A percentile compares a stretch with the other conserved stretches of the same genome.
phyloP scores from a whole-genome alignment of 176 grass and related monocot species.

The Puya raimondii region DNA sequence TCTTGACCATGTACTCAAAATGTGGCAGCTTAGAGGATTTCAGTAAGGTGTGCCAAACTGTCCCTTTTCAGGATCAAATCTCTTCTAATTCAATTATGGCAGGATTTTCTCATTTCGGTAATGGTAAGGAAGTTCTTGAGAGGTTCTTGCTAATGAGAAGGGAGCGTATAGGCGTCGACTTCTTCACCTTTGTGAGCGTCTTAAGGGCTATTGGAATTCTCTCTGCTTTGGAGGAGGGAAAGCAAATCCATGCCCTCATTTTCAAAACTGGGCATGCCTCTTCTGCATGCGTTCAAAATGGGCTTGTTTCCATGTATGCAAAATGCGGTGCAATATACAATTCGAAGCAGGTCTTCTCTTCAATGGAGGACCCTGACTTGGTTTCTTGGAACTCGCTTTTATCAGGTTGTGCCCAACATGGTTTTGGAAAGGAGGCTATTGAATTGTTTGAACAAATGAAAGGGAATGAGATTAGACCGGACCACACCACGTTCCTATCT shows the following conservation, averaged over 20 bases:
- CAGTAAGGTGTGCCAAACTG: neutral
- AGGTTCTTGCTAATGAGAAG: conserved; percentile 30
- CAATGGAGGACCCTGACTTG: conserved; percentile 12
- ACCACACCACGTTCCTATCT: conserved; percentile 30
- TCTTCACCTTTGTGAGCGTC: conserved; percentile 29
- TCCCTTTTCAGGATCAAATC: conserved; percentile 22
- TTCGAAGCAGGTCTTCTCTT: conserved; percentile 16
- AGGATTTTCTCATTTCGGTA: conserved; percentile 22
- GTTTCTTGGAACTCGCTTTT: conserved; percentile 37
- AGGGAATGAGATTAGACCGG: conserved; percentile 10
- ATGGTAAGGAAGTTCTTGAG: conserved; percentile 18
- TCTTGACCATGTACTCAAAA: conserved; percentile 31
- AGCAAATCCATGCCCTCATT: conserved; percentile 28
- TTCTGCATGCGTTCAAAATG: conserved; percentile 19
- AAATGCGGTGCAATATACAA: conserved; percentile 27
- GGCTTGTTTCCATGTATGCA: conserved; percentile 23
- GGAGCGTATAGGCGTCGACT: neutral
- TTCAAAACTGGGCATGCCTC: conserved; percentile 18
- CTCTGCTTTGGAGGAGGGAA: conserved; percentile 21
- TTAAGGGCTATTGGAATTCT: conserved; percentile 23
- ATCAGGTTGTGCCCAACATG: conserved; percentile 26
- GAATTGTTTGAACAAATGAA: conserved; percentile 36
- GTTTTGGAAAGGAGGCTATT: conserved; percentile 21
- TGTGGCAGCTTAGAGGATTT: conserved; percentile 26
- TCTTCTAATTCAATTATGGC: conserved; percentile 18